Percentiles rank a stretch among this genome's conserved stretches.
Evolutionary conservation across 805 yeast genomes (phyloP).

Genomic region (Cyberlindnera bimundalis): DNA sequence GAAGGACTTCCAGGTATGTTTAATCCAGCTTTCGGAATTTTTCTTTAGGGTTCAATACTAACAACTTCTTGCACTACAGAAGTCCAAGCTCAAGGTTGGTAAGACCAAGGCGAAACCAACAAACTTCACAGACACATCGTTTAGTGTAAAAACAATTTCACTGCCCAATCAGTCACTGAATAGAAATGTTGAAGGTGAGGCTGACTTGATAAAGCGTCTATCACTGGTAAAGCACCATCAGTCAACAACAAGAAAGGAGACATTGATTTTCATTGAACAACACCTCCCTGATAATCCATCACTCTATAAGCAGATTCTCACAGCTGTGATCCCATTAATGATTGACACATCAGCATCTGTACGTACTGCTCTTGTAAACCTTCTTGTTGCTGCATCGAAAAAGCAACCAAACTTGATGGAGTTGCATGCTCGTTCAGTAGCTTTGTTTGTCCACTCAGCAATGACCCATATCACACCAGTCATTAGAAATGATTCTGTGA

Average conservation of each 20-base stretch:
- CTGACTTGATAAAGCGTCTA: conserved; percentile 57
- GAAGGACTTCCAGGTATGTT: conserved; percentile 20
- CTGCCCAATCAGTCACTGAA: conserved; percentile 37
- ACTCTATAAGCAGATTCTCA: conserved; percentile 52
- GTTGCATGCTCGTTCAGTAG: conserved; percentile 54
- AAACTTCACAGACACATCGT: conserved; percentile 83
- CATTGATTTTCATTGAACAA: conserved; percentile 49
- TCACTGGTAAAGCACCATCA: conserved; percentile 74
- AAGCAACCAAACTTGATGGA: conserved; percentile 53
- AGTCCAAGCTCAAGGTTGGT: conserved; percentile 84
- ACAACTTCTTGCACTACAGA: conserved; percentile 28
- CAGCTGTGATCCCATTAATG: conserved; percentile 52
- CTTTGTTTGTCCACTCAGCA: conserved; percentile 81
- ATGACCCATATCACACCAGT: conserved; percentile 88
- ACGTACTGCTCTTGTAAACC: conserved; percentile 48
- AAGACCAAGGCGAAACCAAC: conserved; percentile 68
- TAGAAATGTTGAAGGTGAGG: conserved; percentile 30
- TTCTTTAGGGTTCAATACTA: too few relatives aligned
- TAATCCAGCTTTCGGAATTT: neutral
- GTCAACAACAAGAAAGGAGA: conserved; percentile 65
- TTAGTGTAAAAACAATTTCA: conserved; percentile 57
- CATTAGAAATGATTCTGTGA: conserved; percentile 72
- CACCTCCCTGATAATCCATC: conserved; percentile 52
- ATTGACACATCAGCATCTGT: conserved; percentile 64
- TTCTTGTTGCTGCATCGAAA: conserved; percentile 46